Conservation (phyloP, 2,329 filamentous ascomycete genomes). For the Cercospora zeae-maydis region DNA sequence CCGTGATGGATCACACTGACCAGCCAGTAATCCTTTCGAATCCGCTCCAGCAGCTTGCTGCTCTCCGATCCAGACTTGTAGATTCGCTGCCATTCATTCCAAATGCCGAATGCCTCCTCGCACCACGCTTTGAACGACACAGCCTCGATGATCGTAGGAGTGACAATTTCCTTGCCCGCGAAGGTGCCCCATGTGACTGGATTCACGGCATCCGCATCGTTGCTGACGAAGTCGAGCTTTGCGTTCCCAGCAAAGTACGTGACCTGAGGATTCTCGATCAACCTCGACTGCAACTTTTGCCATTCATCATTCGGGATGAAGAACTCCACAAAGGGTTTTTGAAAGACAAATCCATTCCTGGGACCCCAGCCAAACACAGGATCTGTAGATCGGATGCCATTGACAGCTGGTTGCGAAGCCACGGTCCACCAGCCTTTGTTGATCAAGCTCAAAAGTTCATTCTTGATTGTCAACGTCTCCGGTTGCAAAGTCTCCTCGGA, state of each 20-base stretch:
- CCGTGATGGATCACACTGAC: slow-evolving; percentile 88
- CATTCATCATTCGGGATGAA: slow-evolving; percentile 78
- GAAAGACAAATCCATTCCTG: slow-evolving; percentile 88
- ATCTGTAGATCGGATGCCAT: slow-evolving; percentile 74
- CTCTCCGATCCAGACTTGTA: slow-evolving; percentile 73
- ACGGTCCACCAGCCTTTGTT: slow-evolving; percentile 91
- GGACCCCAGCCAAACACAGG: slow-evolving; percentile 90
- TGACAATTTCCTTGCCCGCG: slow-evolving; percentile 90
- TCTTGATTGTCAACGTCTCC: slow-evolving; percentile 78
- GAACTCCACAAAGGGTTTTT: slow-evolving; percentile 97
- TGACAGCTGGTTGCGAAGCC: slow-evolving; percentile 90
- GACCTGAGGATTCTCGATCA: slow-evolving; percentile 65
- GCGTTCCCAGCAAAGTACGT: slow-evolving; percentile 86
- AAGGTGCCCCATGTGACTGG: slow-evolving; percentile 97
- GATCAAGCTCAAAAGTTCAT: slow-evolving; percentile 73
- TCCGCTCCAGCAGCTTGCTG: slow-evolving; percentile 64
- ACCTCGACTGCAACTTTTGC: slow-evolving; percentile 59
- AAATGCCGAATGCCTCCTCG: slow-evolving; percentile 94
- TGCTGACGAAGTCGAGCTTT: slow-evolving; percentile 72
- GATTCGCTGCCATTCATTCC: slow-evolving; percentile 87
- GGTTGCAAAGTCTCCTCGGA: slow-evolving; percentile 82
- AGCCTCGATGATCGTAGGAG: slow-evolving; percentile 93
- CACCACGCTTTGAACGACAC: slow-evolving; percentile 91
- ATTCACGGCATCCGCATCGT: slow-evolving; percentile 66
- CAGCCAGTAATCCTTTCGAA: slow-evolving; percentile 73